Base-by-base conservation (phyloP, 352 stramenopile genomes). In the Elongisporangium prolatum region DNA sequence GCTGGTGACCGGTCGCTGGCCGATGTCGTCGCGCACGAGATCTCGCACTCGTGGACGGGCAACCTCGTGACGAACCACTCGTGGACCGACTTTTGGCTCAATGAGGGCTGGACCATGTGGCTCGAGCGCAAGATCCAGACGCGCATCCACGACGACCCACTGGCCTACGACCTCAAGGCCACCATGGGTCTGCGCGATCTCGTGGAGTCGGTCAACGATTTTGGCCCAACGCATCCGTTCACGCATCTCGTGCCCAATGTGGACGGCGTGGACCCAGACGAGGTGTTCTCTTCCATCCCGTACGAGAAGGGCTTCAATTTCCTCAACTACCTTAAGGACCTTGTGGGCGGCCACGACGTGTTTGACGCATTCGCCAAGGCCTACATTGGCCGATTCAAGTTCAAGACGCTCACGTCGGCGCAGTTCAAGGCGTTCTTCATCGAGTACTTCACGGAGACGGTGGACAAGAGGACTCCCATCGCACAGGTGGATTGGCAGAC, bases 71-170 rank as follows among this genome's bases (percentile, higher is more conserved):
- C 96, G 9, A 99, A 99, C 81, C 75, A 76, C 56, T 97, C 88
- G 53, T 99, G 88, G 86, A 86, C 86, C 18, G 88, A 98, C 69
- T 99, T 99, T 69, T 99, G 96, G 96, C 74, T 99, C n/a, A 99
- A 99, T 67, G 97, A 99, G 63, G 96, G 96, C 13, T 99, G 93
- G 93, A 99, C 97, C 1, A 88, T 97, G 58, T 99, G 96, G 84
- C 83, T 98, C n/a, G 89, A 99, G 75, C 83, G 96, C 37, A 98
- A 98, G 65, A 98, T 99, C 59, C 96, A 98, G 77, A 80, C 77
- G 3, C 69, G 65, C 4, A 86, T 85, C 52, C 57, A 73, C 17
- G 59, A 71, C 47, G 74, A 84, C 34, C 72, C 72, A 10, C 65
- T 69, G 25, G 61, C 65, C 0, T 84, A 81, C 65, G 79, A 89